A percentile compares a stretch with the other conserved stretches of the same genome.
phyloP scores from a whole-genome alignment of 148 eudicot species.

The Agrostemma githago region DNA sequence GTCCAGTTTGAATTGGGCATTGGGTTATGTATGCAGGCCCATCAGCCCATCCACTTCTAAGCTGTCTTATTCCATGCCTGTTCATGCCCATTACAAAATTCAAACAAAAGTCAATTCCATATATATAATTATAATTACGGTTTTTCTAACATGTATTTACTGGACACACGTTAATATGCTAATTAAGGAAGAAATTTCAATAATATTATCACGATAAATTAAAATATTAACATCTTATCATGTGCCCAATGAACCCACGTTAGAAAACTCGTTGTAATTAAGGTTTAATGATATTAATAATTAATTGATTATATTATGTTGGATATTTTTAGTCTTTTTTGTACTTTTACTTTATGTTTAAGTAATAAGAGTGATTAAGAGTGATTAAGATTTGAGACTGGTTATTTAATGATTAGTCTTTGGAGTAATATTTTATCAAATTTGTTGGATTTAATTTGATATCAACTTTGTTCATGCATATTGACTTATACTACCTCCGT shows the following conservation, averaged over 20 bases:
- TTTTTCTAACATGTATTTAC: too few species aligned
- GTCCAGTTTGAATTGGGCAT: constrained; percentile 53
- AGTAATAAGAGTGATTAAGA: constrained; percentile 1
- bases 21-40: constrained; percentile 58
- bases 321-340: not conserved
- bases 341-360: not conserved
- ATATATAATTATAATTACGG: too few species aligned
- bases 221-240: too few species aligned
- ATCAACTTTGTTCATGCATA: too few species aligned
- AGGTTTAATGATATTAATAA: too few species aligned
- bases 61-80: constrained; percentile 57
- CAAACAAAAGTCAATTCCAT: too few species aligned
- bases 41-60: constrained; percentile 58
- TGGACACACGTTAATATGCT: too few species aligned
- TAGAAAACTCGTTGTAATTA: too few species aligned
- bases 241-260: too few species aligned
- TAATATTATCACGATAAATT: too few species aligned
- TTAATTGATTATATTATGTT: not conserved
- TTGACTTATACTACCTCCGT: too few species aligned
- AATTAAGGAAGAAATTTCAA: too few species aligned
- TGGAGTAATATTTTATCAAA: constrained; percentile 6
- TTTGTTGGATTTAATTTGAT: not conserved
- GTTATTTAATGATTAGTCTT: not conserved
- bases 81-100: not conserved
- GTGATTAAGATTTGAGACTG: constrained; percentile 13